Percentiles rank a stretch among this genome's conserved stretches.
Conservation (phyloP, 768 basidiomycete species). For the Rhodotorula babjevae region DNA sequence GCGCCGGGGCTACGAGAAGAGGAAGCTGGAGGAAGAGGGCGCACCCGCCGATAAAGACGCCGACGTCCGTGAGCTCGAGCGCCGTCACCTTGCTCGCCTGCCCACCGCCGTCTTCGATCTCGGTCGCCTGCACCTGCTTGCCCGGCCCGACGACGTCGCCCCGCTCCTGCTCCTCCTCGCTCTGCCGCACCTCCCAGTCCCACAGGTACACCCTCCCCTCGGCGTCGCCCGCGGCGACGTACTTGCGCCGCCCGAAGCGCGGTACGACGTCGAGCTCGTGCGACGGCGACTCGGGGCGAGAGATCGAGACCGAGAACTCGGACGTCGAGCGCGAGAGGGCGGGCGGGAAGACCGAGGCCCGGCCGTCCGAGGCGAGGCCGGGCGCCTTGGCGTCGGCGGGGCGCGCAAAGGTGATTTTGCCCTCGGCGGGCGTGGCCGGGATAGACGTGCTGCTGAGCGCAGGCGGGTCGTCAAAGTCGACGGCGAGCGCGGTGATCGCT, state of each 20-base stretch:
- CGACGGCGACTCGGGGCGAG: not conserved
- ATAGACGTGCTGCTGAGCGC: not conserved
- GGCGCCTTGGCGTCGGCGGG: not conserved
- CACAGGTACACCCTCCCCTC: slow-evolving; percentile 25
- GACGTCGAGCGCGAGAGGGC: not conserved
- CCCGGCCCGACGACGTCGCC: slow-evolving; percentile 16
- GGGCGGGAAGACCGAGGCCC: not conserved
- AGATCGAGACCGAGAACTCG: not conserved
- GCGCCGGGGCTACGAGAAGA: not conserved
- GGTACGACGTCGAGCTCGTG: not conserved
- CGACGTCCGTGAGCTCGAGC: slow-evolving; percentile 15
- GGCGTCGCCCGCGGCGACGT: slow-evolving; percentile 21
- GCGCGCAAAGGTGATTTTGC: not conserved
- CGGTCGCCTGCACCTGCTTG: slow-evolving; percentile 4
- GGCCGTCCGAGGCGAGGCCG: not conserved
- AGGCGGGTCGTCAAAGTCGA: slow-evolving; percentile 30
- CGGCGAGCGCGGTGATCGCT: slow-evolving; percentile 22
- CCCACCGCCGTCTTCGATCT: slow-evolving; percentile 17
- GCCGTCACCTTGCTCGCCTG: slow-evolving; percentile 27
- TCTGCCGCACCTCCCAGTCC: slow-evolving; percentile 26
- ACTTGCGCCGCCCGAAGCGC: slow-evolving; percentile 25
- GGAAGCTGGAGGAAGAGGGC: not conserved
- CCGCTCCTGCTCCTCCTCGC: not conserved
- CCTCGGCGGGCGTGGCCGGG: slow-evolving; percentile 4
- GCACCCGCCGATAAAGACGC: slow-evolving; percentile 31